Conservation (phyloP, 148 eudicot species). For the Gaultheria prostrata region DNA sequence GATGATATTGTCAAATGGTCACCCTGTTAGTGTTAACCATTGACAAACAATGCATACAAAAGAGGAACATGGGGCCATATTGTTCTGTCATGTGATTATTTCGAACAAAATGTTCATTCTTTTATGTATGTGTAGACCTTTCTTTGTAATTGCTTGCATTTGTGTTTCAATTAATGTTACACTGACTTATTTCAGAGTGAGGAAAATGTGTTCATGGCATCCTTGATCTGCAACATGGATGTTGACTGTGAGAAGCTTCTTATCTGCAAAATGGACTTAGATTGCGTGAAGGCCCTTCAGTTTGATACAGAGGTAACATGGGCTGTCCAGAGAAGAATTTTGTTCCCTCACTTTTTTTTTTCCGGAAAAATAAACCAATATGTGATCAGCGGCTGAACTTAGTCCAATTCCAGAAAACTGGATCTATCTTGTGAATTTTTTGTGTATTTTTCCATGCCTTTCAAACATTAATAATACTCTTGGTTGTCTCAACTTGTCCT, state of each 20-base stretch:
- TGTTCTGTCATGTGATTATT: not conserved
- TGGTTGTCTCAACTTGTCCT: not conserved
- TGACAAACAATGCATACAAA: not conserved
- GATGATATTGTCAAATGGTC: conserved; percentile 1
- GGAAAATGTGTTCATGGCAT: conserved; percentile 77
- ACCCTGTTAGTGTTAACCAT: not conserved
- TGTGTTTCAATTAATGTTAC: not conserved
- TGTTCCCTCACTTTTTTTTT: not conserved
- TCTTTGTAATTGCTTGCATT: not conserved
- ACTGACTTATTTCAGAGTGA: conserved; percentile 46
- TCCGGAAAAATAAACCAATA: not conserved
- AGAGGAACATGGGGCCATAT: not conserved
- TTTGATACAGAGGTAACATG: conserved; percentile 82
- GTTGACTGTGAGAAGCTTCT: conserved; percentile 82
- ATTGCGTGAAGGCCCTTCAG: conserved; percentile 79
- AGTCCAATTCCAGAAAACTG: conserved; percentile 4
- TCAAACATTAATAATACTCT: not conserved
- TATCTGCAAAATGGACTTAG: conserved; percentile 86
- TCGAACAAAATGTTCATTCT: not conserved
- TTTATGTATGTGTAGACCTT: not conserved
- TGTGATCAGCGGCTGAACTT: conserved; percentile 6
- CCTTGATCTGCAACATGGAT: conserved; percentile 90
- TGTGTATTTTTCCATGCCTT: not conserved
- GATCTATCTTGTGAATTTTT: conserved; percentile 2
- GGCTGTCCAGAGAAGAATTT: not conserved